phyloP scores from a whole-genome alignment of 2,329 filamentous ascomycete genomes.

The Ascochyta rabiei region DNA sequence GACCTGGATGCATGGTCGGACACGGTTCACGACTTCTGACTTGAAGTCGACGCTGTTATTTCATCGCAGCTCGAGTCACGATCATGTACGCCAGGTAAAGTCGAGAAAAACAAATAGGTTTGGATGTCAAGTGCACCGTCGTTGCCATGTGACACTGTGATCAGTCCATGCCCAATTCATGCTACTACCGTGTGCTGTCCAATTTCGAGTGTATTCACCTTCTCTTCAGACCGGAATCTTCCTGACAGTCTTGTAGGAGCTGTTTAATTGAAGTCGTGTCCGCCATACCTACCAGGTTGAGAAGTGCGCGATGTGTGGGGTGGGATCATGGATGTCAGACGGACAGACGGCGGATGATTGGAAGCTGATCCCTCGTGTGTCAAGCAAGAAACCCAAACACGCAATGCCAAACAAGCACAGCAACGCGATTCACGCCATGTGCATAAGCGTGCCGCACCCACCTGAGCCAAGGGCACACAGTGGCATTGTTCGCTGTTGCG shows the following conservation, averaged over 20 bases:
- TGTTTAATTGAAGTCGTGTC: background rate
- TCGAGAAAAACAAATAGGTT: background rate
- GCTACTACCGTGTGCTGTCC: background rate
- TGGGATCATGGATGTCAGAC: background rate
- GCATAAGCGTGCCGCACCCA: background rate
- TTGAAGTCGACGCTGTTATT: background rate
- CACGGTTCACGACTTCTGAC: background rate
- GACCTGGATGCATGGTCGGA: background rate
- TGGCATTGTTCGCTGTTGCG: constrained; percentile 3
- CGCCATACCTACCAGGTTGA: constrained; percentile 5
- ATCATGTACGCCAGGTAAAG: constrained; percentile 2
- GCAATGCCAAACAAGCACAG: background rate
- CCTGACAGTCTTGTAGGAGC: no score
- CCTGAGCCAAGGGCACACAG: background rate
- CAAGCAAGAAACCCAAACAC: background rate
- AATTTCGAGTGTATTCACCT: no score
- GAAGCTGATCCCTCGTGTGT: background rate
- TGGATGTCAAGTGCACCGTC: background rate
- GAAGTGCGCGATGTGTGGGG: constrained; percentile 6
- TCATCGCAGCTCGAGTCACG: background rate
- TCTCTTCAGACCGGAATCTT: background rate
- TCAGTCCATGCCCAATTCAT: no score
- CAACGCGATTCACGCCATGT: background rate
- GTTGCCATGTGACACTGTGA: background rate
- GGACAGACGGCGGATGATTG: background rate